A percentile compares a stretch with the other conserved stretches of the same genome.
phyloP scores from a whole-genome alignment of 2,329 filamentous ascomycete species.

The Aureobasidium zeae region DNA sequence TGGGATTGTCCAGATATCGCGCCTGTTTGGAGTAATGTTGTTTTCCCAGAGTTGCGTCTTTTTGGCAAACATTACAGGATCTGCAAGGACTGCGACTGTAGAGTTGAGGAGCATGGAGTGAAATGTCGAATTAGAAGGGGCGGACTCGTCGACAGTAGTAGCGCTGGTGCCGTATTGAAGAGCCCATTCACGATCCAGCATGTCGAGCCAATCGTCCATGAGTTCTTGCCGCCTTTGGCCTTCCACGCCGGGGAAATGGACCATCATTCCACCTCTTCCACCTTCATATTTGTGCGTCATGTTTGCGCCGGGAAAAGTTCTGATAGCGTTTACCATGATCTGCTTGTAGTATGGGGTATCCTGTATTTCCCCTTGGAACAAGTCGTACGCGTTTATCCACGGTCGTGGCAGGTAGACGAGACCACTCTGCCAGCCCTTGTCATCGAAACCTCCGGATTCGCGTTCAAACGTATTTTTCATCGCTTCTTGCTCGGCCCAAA shows the following conservation, averaged over 20 bases:
- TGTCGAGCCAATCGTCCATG: constrained; percentile 5
- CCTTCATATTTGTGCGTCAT: background rate
- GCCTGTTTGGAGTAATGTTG: background rate
- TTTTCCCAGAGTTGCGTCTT: background rate
- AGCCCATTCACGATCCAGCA: constrained; percentile 1
- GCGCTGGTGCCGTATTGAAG: background rate
- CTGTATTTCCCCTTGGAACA: background rate
- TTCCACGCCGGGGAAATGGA: constrained; percentile 1
- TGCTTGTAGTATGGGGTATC: background rate
- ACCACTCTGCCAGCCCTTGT: constrained; percentile 17
- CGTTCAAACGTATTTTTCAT: constrained; percentile 23
- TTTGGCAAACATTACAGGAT: background rate
- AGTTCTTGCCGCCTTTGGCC: background rate
- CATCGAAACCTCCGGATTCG: background rate
- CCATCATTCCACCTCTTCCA: background rate
- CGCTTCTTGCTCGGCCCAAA: constrained; percentile 34
- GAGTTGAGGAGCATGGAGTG: too few relatives aligned
- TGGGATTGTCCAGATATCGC: background rate
- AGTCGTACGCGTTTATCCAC: constrained; percentile 38
- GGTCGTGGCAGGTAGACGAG: constrained; percentile 32
- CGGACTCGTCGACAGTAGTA: too few relatives aligned
- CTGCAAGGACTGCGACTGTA: too few relatives aligned
- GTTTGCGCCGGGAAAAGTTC: background rate
- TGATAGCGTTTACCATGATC: background rate
- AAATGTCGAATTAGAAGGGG: too few relatives aligned